Evolutionary conservation across 192 early-diverging fungal genomes (phyloP).

Genomic region (Coemansia sp.): DNA sequence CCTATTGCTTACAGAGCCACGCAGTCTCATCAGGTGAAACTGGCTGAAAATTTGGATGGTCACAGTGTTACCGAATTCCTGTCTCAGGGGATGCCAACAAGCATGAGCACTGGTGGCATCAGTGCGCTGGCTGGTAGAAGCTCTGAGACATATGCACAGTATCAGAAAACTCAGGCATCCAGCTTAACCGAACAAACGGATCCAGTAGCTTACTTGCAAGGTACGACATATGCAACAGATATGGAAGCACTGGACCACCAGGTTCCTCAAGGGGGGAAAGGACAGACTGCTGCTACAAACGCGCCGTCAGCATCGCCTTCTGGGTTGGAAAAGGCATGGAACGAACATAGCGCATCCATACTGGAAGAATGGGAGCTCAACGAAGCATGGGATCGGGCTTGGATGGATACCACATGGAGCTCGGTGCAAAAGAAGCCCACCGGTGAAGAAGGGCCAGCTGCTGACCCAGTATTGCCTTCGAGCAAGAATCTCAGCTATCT

Average conservation of each 20-base stretch:
- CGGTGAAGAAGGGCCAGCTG: constrained; percentile 7
- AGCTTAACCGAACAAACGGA: constrained; percentile 7
- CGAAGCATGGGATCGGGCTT: constrained; percentile 54
- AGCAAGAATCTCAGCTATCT: constrained; percentile 48
- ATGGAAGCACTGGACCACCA: constrained; percentile 37
- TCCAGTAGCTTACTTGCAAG: constrained; percentile 41
- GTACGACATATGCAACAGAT: constrained; percentile 37
- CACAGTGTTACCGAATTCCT: constrained; percentile 36
- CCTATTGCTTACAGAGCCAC: neutral
- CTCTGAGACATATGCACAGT: neutral
- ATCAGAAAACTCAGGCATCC: constrained; percentile 3
- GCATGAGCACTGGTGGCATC: constrained; percentile 27
- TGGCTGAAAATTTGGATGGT: constrained; percentile 56
- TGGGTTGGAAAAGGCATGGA: constrained; percentile 28
- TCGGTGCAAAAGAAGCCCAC: constrained; percentile 22
- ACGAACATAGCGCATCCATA: constrained; percentile 43
- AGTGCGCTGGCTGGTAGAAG: neutral
- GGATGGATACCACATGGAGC: constrained; percentile 52
- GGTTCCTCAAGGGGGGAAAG: constrained; percentile 10
- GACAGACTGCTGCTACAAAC: neutral
- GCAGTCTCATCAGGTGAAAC: constrained; percentile 84
- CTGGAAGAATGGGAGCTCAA: constrained; percentile 55
- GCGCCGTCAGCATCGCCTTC: constrained; percentile 13
- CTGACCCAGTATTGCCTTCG: constrained; percentile 35
- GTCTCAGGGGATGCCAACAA: constrained; percentile 34